Evolutionary conservation across 805 yeast genomes (phyloP).

Genomic region (Wickerhamomyces chambardii): DNA sequence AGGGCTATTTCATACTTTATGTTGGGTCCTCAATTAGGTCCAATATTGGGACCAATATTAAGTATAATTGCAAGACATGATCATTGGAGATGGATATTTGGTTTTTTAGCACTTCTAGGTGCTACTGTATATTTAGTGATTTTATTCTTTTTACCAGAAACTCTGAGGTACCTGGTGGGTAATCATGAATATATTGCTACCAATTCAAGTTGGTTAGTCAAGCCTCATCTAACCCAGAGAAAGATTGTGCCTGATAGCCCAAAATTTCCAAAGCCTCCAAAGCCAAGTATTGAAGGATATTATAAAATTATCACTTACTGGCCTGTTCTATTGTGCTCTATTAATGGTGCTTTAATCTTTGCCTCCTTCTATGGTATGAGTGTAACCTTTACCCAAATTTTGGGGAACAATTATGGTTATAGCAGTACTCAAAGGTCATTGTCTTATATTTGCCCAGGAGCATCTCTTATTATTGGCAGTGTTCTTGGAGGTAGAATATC

Average conservation of each 20-base stretch:
- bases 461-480: conserved; percentile 38
- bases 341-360: conserved; percentile 41
- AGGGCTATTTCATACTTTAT: conserved; percentile 78
- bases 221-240: conserved; percentile 20
- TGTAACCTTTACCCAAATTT: conserved; percentile 35
- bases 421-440: conserved; percentile 28
- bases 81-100: conserved; percentile 80
- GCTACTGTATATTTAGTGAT: conserved; percentile 44
- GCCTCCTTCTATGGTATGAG: conserved; percentile 45
- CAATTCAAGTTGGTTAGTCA: conserved; percentile 16
- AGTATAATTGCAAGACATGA: conserved; percentile 61
- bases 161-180: conserved; percentile 56
- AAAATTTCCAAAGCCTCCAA: conserved; percentile 35
- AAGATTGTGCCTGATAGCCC: conserved; percentile 9
- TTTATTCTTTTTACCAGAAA: conserved; percentile 65
- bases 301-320: conserved; percentile 26
- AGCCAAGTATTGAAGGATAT: conserved; percentile 29
- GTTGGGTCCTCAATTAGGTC: conserved; percentile 84
- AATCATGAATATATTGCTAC: conserved; percentile 27
- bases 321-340: conserved; percentile 37
- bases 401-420: conserved; percentile 28
- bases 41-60: conserved; percentile 74
- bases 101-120: conserved; percentile 65
- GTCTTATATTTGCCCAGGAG: conserved; percentile 45
- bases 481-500: conserved; percentile 38